Conservation (phyloP, 2,329 filamentous ascomycete species). For the Colletotrichum aenigma region DNA sequence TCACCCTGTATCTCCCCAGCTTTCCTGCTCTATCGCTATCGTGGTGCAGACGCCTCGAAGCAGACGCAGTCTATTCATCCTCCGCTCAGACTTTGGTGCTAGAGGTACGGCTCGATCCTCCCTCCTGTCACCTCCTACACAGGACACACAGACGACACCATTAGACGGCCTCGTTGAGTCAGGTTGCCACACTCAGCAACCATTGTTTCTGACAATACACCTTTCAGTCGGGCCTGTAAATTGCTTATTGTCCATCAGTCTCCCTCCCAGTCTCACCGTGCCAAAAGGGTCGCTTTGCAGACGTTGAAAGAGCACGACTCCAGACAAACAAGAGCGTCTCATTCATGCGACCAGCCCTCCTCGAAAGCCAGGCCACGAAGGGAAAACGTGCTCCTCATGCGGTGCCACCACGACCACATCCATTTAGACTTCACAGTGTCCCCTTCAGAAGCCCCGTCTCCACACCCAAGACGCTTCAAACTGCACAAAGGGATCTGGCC, state of each 20-base stretch:
- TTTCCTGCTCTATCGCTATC: not conserved
- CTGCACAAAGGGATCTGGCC: not conserved
- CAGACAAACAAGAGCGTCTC: not conserved
- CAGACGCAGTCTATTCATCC: not conserved
- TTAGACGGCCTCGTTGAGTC: not conserved
- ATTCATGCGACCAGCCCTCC: not conserved
- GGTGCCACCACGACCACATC: not conserved
- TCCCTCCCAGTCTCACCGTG: not conserved
- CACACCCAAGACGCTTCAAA: not conserved
- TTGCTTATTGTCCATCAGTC: not conserved
- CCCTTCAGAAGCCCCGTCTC: not conserved
- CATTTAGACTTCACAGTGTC: not conserved
- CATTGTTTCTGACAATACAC: not conserved
- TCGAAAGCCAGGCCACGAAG: not conserved
- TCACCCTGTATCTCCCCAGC: not conserved
- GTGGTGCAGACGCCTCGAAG: not conserved
- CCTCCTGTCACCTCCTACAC: not conserved
- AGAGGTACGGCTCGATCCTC: constrained; percentile 2
- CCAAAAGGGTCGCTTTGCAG: not conserved
- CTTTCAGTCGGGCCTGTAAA: not conserved
- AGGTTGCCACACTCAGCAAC: not conserved
- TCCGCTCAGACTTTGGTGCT: not conserved
- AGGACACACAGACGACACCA: constrained; percentile 1
- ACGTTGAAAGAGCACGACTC: not conserved
- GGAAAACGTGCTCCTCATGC: not conserved